A percentile compares a stretch with the other conserved stretches of the same genome.
Evolutionary conservation across 2,329 filamentous ascomycete species (phyloP).

Genomic region (Apiospora pterosperma): DNA sequence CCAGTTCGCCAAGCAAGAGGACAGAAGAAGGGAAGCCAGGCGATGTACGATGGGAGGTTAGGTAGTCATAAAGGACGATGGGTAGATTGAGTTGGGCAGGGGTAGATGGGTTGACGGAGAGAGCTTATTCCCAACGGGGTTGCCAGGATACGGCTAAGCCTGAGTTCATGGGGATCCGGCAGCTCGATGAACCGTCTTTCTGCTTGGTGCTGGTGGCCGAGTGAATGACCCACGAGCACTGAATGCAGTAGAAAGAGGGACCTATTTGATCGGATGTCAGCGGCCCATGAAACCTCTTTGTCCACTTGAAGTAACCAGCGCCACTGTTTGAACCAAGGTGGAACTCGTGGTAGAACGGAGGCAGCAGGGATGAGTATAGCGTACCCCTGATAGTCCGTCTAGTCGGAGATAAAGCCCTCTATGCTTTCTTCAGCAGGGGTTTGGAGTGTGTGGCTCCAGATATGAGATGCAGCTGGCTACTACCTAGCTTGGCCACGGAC

Average conservation of each 20-base stretch:
- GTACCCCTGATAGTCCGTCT: neutral
- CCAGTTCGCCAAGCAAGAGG: constrained; percentile 36
- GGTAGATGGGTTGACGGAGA: neutral
- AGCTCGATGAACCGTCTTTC: neutral
- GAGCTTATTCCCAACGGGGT: neutral
- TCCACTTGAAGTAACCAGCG: constrained; percentile 14
- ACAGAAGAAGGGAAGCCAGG: constrained; percentile 27
- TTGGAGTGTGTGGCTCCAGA: neutral
- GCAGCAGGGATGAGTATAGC: neutral
- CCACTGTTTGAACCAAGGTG: constrained; percentile 1
- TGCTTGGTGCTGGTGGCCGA: neutral
- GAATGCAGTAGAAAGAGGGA: constrained; percentile 12
- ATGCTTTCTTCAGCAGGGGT: neutral
- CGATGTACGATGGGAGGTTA: constrained; percentile 26
- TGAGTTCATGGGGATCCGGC: constrained; percentile 3
- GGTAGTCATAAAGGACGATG: constrained; percentile 37
- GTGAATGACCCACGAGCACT: neutral
- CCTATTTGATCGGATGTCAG: constrained; percentile 33
- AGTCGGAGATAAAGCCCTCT: neutral
- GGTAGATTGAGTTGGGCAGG: neutral
- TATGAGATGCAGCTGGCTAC: neutral
- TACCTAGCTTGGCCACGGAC: neutral
- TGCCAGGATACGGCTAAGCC: neutral
- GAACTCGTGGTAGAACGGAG: constrained; percentile 1
- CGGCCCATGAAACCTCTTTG: constrained; percentile 35